A percentile compares a stretch with the other conserved stretches of the same genome.
phyloP scores from a whole-genome alignment of 768 basidiomycete genomes.

The Lactarius akahatsu region DNA sequence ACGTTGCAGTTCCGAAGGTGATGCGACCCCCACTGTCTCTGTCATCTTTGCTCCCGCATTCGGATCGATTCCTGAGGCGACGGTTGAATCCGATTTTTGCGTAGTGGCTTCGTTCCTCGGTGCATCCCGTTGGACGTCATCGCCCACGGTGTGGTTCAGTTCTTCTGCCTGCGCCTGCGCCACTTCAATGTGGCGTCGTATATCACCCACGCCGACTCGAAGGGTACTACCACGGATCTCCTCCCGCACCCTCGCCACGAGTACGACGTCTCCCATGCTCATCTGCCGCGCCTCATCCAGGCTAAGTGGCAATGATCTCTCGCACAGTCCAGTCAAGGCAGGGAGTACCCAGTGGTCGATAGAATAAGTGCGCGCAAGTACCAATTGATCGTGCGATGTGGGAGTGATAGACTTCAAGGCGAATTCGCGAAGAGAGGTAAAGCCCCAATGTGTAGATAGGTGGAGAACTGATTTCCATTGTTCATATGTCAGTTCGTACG shows the following conservation, averaged over 20 bases:
- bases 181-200: constrained; percentile 7
- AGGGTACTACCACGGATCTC: not conserved
- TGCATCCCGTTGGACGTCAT: too few species aligned
- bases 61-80: not conserved
- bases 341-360: constrained; percentile 22
- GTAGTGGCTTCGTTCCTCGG: not conserved
- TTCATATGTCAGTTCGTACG: constrained; percentile 20
- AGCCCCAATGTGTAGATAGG: constrained; percentile 34
- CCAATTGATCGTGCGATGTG: constrained; percentile 9
- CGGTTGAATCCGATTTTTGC: not conserved
- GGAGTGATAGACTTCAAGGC: constrained; percentile 8
- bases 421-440: constrained; percentile 24
- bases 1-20: not conserved
- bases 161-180: too few species aligned
- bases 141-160: too few species aligned
- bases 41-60: not conserved
- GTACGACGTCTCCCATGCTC: constrained; percentile 22
- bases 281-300: constrained; percentile 22
- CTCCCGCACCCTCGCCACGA: not conserved
- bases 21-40: not conserved
- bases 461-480: constrained; percentile 33
- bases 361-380: constrained; percentile 11
- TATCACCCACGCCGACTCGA: not conserved
- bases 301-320: constrained; percentile 12
- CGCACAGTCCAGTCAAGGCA: constrained; percentile 21